Percentiles rank a stretch among this genome's conserved stretches.
Evolutionary conservation across 371 early-diverging fungal genomes (phyloP).

Genomic region (Apophysomyces trapeziformis): DNA sequence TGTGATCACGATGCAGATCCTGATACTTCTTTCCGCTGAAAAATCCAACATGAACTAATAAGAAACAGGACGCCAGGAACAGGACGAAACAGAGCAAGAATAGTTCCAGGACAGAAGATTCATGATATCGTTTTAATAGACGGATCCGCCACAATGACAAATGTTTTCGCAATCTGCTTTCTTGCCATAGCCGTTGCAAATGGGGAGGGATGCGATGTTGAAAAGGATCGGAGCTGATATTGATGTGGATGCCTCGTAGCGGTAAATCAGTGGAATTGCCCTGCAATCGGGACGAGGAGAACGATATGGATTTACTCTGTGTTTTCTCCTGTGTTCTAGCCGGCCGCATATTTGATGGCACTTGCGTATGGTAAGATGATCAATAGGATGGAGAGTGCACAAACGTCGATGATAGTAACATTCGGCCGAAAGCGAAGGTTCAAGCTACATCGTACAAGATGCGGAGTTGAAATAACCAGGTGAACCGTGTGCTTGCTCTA

Average conservation of each 20-base stretch:
- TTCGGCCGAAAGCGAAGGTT: not conserved
- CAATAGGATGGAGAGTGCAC: not conserved
- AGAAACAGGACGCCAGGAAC: slow-evolving; percentile 31
- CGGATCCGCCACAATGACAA: slow-evolving; percentile 27
- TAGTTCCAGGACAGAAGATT: slow-evolving; percentile 29
- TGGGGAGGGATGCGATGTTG: slow-evolving; percentile 55
- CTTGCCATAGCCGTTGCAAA: slow-evolving; percentile 53
- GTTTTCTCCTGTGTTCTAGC: not conserved
- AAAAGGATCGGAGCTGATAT: slow-evolving; percentile 58
- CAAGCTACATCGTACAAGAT: not conserved
- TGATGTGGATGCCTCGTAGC: slow-evolving; percentile 55
- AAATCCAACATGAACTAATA: slow-evolving; percentile 49
- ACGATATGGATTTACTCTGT: not conserved
- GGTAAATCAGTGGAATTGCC: slow-evolving; percentile 11
- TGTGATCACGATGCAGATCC: slow-evolving; percentile 47
- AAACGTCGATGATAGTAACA: no score
- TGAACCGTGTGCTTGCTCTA: no score
- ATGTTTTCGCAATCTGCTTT: slow-evolving; percentile 33
- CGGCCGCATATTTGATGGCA: not conserved
- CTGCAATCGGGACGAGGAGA: not conserved
- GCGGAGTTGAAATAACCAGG: no score
- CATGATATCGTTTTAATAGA: slow-evolving; percentile 30
- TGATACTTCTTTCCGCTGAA: slow-evolving; percentile 53
- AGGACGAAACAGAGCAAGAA: slow-evolving; percentile 13
- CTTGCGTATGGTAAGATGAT: not conserved